These are phyloP conservation scores for Hymenoscyphus scutula DNA, from an alignment of 2,329 filamentous ascomycete species.

Conservation along the genomic window DNA sequence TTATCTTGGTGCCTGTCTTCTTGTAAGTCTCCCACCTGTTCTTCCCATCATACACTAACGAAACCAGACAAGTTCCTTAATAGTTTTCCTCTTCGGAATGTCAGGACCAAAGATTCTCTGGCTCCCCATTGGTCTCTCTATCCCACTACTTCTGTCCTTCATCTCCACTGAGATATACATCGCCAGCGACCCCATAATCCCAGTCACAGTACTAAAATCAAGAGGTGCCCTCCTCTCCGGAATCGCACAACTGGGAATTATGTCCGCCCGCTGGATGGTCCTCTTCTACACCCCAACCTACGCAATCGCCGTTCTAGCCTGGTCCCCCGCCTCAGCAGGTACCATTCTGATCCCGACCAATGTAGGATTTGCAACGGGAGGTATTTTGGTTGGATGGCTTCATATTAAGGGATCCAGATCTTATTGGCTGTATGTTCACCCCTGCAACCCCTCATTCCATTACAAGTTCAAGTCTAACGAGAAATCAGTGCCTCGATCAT, in stretches of 20 bases:
- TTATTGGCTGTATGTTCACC: constrained; percentile 58
- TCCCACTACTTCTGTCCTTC: constrained; percentile 51
- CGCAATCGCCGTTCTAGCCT: constrained; percentile 71
- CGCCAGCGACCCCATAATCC: constrained; percentile 70
- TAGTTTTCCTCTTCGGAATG: constrained; percentile 70
- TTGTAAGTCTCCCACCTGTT: constrained; percentile 46
- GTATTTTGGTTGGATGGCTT: constrained; percentile 68
- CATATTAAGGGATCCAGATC: constrained; percentile 72
- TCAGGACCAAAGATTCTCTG: constrained; percentile 60
- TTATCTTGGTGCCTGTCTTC: constrained; percentile 67
- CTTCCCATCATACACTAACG: constrained; percentile 19
- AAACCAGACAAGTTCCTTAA: constrained; percentile 58
- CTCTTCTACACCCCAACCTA: constrained; percentile 81
- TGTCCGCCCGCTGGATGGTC: constrained; percentile 77
- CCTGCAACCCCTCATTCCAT: too few species aligned
- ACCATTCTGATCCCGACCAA: constrained; percentile 80
- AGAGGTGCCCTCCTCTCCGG: constrained; percentile 72
- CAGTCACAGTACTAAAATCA: constrained; percentile 65
- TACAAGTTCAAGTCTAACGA: constrained; percentile 9
- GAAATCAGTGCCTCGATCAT: constrained; percentile 51
- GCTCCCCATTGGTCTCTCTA: constrained; percentile 59
- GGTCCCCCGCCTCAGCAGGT: constrained; percentile 67
- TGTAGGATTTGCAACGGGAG: constrained; percentile 71
- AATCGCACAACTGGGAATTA: constrained; percentile 70
- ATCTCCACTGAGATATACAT: constrained; percentile 61